A percentile compares a stretch with the other conserved stretches of the same genome.
Evolutionary conservation across 129 eudicot genomes (phyloP).

Genomic region (Tagetes patula): DNA sequence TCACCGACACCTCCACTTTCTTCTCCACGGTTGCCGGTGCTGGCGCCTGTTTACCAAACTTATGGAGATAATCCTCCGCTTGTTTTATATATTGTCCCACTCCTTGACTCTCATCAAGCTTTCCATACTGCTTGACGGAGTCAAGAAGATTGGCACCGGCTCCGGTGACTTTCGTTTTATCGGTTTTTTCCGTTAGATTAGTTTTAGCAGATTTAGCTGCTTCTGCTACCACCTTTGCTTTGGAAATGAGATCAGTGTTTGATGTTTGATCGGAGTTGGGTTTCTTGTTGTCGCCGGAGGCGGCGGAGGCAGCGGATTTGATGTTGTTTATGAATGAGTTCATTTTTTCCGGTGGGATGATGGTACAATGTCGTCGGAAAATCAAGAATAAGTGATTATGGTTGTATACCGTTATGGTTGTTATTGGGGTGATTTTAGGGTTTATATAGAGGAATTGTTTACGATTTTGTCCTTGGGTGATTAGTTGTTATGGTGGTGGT

Average conservation of each 20-base stretch:
- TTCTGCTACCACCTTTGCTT: slow-evolving; percentile 59
- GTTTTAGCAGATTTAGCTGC: slow-evolving; percentile 46
- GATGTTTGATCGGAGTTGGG: slow-evolving; percentile 14
- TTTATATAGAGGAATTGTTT: slow-evolving; percentile 19
- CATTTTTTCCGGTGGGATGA: slow-evolving; percentile 20
- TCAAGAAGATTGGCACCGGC: slow-evolving; percentile 61
- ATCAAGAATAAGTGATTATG: neutral
- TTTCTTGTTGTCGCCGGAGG: slow-evolving; percentile 7
- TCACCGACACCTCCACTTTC: neutral
- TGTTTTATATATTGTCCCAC: slow-evolving; percentile 54
- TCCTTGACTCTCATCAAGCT: slow-evolving; percentile 52
- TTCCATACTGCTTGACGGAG: slow-evolving; percentile 53
- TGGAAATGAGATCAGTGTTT: slow-evolving; percentile 40
- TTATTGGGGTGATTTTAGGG: neutral
- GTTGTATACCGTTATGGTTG: neutral
- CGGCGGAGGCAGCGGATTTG: slow-evolving; percentile 23
- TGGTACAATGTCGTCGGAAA: neutral
- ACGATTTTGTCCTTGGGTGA: slow-evolving; percentile 22
- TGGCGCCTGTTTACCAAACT: slow-evolving; percentile 38
- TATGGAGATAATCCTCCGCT: slow-evolving; percentile 63
- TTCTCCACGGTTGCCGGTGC: slow-evolving; percentile 5
- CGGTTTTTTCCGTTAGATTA: slow-evolving; percentile 45
- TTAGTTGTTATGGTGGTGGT: slow-evolving; percentile 17
- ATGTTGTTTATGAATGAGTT: slow-evolving; percentile 18
- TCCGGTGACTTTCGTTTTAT: slow-evolving; percentile 53